A percentile compares a stretch with the other conserved stretches of the same genome.
phyloP scores from a whole-genome alignment of 345 rosid species.

The Citropsis articulata region DNA sequence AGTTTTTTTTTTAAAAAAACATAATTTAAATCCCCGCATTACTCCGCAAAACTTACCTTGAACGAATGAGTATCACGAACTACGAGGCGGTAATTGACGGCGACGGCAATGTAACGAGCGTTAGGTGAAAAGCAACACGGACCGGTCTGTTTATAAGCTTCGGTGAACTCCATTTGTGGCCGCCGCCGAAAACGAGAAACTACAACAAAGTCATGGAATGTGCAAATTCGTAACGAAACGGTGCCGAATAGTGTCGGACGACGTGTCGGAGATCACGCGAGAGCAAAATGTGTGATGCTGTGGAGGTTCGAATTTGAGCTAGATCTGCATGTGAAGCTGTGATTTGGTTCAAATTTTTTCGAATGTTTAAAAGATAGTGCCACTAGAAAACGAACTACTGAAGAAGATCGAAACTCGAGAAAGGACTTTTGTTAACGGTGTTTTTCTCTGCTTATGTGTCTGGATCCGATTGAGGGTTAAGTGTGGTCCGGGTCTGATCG shows the following conservation, averaged over 20 bases:
- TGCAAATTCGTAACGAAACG: background rate
- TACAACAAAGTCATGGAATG: background rate
- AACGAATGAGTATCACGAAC: conserved; percentile 82
- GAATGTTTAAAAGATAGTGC: too few species aligned
- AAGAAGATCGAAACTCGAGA: conserved; percentile 8
- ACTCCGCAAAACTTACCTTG: conserved; percentile 42
- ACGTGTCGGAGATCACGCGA: background rate
- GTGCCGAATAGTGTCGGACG: background rate
- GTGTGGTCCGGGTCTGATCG: background rate
- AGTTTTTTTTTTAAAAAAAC: too few species aligned
- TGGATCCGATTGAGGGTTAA: background rate
- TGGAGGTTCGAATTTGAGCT: background rate
- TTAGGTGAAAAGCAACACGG: conserved; percentile 91
- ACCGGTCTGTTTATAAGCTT: conserved; percentile 81
- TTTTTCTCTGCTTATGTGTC: background rate
- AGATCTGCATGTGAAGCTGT: background rate
- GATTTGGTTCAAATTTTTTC: too few species aligned
- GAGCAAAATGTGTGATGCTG: background rate
- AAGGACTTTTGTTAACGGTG: background rate
- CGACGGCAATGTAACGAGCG: conserved; percentile 82
- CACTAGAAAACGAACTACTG: too few species aligned
- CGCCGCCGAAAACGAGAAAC: background rate
- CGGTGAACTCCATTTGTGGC: conserved; percentile 80
- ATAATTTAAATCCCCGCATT: background rate
- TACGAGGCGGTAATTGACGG: conserved; percentile 85